phyloP scores from a whole-genome alignment of 1,284 basidiomycete genomes.

The Papiliotrema laurentii region DNA sequence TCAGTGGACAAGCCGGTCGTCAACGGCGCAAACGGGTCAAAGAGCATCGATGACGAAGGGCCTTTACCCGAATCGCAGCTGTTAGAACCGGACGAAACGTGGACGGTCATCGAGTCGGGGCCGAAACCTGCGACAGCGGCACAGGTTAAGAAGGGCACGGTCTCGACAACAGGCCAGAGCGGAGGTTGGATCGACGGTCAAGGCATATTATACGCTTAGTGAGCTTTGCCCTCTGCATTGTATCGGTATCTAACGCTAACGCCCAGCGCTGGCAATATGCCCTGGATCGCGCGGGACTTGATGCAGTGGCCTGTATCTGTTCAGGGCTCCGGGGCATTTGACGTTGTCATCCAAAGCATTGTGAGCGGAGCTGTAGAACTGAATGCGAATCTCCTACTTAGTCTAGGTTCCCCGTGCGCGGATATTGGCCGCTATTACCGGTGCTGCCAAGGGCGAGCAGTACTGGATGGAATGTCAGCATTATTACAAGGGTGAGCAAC shows the following conservation, averaged over 20 bases:
- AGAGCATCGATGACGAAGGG: conserved; percentile 12
- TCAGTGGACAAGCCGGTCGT: not conserved
- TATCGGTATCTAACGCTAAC: not conserved
- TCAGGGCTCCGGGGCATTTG: conserved; percentile 73
- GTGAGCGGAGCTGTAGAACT: conserved; percentile 46
- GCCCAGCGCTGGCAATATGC: conserved; percentile 50
- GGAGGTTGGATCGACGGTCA: conserved; percentile 62
- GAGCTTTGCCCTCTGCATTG: conserved; percentile 48
- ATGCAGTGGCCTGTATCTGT: conserved; percentile 82
- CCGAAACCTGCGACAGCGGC: not conserved
- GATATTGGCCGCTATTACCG: conserved; percentile 60
- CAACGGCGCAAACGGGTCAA: conserved; percentile 1
- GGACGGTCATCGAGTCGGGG: conserved; percentile 36
- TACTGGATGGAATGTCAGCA: conserved; percentile 66
- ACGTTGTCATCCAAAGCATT: conserved; percentile 65
- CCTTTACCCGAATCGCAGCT: conserved; percentile 21
- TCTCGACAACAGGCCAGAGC: conserved; percentile 2
- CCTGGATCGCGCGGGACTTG: conserved; percentile 60
- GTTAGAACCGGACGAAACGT: conserved; percentile 37
- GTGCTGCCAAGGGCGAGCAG: conserved; percentile 61
- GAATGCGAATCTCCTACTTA: not conserved
- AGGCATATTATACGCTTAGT: conserved; percentile 66
- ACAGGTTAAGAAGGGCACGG: not conserved
- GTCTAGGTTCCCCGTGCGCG: conserved; percentile 56
- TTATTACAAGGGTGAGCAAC: conserved; percentile 65